Evolutionary conservation across 441 rosid species (phyloP), one percentile per base, ranked within the genome.

Genomic region (Gossypium davidsonii): DNA sequence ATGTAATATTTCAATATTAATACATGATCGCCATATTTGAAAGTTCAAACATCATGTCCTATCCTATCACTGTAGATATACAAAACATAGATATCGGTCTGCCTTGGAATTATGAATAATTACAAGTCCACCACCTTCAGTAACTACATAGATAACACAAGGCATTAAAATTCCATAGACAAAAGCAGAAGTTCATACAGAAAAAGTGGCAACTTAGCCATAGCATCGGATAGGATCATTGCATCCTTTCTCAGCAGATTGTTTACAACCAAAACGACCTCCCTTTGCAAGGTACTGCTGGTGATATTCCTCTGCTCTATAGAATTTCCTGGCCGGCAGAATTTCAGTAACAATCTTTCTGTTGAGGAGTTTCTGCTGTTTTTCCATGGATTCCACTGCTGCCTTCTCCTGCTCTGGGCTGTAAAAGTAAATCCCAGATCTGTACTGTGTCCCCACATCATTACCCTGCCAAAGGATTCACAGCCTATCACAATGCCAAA

Each of bases 271-370:
- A 12, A 74, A 88, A 21, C 97, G 88, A 1, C 98, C 97, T 18
- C 97, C 97, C 74, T 91, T 94, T 0, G 84, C 86, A 15, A 94
- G 92, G 75, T 92, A 94, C 82, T 90, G 93, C 83, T 94, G 97
- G 76, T 94, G 96, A 77, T 91, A 77, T 34, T 90, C 94, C 81
- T 91, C 98, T 3, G 95, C 98, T 71, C 80, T 82, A 79, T 90
- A 94, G 86, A 94, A 94, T 81, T 90, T 90, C 88, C 82, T 90
- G 71, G 97, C 95, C 0, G 97, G 93, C 37, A 90, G 76, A 73
- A 91, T 82, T 82, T 94, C 97, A 1, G 96, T 88, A 70, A 90
- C 89, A 62, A 94, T 90, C 73, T 87, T 83, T 80, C 91, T 78
- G 70, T 89, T 83, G 79, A 88, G 57, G 61, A 78, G 68, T 72